Base-by-base conservation (phyloP, 2,329 filamentous ascomycete genomes). In the Plectosphaerella cucumerina region DNA sequence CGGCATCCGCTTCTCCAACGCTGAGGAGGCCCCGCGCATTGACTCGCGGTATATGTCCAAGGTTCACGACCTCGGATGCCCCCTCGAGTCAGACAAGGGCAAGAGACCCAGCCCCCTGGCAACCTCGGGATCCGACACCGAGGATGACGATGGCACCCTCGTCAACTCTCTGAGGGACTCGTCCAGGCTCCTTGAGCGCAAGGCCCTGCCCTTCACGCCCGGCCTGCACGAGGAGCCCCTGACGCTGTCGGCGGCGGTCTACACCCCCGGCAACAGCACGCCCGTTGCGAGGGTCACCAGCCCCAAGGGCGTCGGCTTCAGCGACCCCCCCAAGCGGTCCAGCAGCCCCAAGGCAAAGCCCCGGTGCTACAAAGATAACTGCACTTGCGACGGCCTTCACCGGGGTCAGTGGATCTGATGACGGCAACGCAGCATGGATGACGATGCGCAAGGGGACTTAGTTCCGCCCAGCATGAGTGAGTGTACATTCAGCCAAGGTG, bases 1-100 rank as follows among this genome's bases (percentile, higher is more conserved):
- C 48, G 86, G 85, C 2, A 72, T 89, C 15, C 79, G 86, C 11
- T 73, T 89, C 50, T 89, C 85, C 22, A 82, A 76, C 49, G 74
- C 79, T 31, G 69, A 76, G 14, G 77, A 81, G 55, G 73, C 81
- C 54, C 66, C 70, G 1, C 69, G 68, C 15, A 60, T 68, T 17
- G 59, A 65, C 39, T 63, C 48, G 54, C 61, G 53, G 47, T 58
- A 70, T 54, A 54, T 67, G 49, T 51, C 68, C 53, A 68, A 70
- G 48, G 66, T 72, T 4, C 66, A 75, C 51, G 64, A 64, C 47
- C 60, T 76, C 33, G 67, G 65, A 37, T 70, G 62, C 48, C 65
- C 67, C 3, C 60, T 63, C 10, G 57, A 56, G 21, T 48, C 51
- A 23, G 55, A 56, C 6, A 39, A 49, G 14, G 46, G 54, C 17